A percentile compares a stretch with the other conserved stretches of the same genome.
phyloP scores from a whole-genome alignment of 2,329 filamentous ascomycete genomes.

The Ascochyta rabiei region DNA sequence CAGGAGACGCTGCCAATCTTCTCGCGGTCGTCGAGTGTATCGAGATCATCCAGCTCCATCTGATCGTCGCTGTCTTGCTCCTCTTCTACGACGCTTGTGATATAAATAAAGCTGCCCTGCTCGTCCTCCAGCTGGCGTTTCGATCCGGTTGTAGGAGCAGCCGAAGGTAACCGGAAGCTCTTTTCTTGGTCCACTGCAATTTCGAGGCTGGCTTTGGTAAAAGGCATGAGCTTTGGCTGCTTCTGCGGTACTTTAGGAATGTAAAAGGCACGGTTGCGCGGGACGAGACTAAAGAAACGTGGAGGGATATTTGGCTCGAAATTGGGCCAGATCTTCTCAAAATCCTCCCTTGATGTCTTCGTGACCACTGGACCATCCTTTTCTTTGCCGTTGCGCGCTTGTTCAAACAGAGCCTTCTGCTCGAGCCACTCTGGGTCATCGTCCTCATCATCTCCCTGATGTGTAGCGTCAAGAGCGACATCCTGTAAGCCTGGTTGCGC shows the following conservation, averaged over 20 bases:
- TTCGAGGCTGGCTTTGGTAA: constrained; percentile 87
- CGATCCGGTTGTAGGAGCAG: constrained; percentile 56
- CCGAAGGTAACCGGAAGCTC: constrained; percentile 73
- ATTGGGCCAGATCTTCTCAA: constrained; percentile 79
- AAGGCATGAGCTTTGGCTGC: constrained; percentile 79
- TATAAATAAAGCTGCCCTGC: constrained; percentile 61
- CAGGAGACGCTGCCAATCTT: constrained; percentile 75
- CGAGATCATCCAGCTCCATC: constrained; percentile 56
- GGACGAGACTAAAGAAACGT: constrained; percentile 81
- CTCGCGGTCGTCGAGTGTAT: constrained; percentile 64
- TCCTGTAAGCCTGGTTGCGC: constrained; percentile 26
- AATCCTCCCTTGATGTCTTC: constrained; percentile 74
- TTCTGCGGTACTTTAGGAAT: constrained; percentile 79
- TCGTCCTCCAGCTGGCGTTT: constrained; percentile 56
- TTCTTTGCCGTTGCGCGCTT: constrained; percentile 42
- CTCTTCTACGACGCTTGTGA: constrained; percentile 50
- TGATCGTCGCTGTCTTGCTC: constrained; percentile 53
- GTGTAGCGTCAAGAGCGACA: constrained; percentile 22
- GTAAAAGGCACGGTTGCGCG: constrained; percentile 78
- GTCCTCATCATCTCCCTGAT: constrained; percentile 37
- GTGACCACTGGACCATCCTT: constrained; percentile 67
- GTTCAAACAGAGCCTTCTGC: constrained; percentile 42
- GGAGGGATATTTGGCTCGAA: constrained; percentile 78
- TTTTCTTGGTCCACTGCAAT: constrained; percentile 86
- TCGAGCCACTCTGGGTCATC: constrained; percentile 43